These are phyloP conservation scores for Oxyria digyna DNA, from an alignment of 148 eudicot genomes.

Conservation along the genomic window DNA sequence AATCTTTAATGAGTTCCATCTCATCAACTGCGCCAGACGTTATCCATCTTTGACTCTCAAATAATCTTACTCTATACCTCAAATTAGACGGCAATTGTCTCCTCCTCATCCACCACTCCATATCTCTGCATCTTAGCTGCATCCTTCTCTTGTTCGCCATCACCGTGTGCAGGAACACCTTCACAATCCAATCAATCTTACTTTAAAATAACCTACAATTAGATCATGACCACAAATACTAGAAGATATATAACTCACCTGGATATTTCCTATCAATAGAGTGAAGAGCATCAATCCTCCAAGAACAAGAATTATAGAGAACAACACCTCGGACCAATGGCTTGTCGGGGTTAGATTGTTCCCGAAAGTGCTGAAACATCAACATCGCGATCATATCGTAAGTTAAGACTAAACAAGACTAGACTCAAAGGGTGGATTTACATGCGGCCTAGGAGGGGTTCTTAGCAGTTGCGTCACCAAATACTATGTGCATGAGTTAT, in stretches of 20 bases:
- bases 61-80: constrained; percentile 66
- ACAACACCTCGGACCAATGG: constrained; percentile 29
- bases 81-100: constrained; percentile 63
- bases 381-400: too few species aligned
- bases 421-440: too few species aligned
- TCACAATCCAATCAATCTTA: too few species aligned
- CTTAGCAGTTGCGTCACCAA: too few species aligned
- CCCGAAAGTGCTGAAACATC: constrained; percentile 31
- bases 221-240: not conserved
- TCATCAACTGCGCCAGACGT: constrained; percentile 76
- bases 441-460: too few species aligned
- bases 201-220: too few species aligned
- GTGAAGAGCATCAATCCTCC: constrained; percentile 42
- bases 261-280: constrained; percentile 33
- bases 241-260: constrained; percentile 12
- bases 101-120: constrained; percentile 97
- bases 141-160: constrained; percentile 65
- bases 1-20: constrained; percentile 72
- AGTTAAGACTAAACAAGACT: too few species aligned
- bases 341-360: constrained; percentile 28
- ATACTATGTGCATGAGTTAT: too few species aligned
- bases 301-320: constrained; percentile 30
- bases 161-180: constrained; percentile 74
- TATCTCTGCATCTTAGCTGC: constrained; percentile 66
- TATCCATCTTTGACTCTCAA: constrained; percentile 65